Evolutionary conservation across 1,284 basidiomycete genomes (phyloP).

Genomic region (Vanrija humicola): DNA sequence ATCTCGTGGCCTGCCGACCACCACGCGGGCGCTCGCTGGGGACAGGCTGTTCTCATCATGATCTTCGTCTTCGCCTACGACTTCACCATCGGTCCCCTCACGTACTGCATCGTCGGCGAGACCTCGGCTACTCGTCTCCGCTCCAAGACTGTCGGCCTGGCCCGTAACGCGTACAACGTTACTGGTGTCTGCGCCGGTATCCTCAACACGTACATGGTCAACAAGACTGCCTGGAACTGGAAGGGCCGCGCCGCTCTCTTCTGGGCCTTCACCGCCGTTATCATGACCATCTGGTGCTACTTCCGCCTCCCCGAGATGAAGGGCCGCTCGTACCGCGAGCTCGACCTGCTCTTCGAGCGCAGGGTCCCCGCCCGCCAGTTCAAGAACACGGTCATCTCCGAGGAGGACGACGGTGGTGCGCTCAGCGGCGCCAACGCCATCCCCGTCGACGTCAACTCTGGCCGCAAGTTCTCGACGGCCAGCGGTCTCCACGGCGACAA

Average conservation of each 20-base stretch:
- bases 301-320: conserved; percentile 33
- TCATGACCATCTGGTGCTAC: conserved; percentile 15
- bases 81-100: conserved; percentile 25
- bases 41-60: conserved; percentile 20
- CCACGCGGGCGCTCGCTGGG: conserved; percentile 9
- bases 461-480: too few relatives aligned
- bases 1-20: conserved; percentile 11
- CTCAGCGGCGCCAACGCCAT: too few relatives aligned
- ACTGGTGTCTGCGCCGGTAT: conserved; percentile 9
- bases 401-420: conserved; percentile 18
- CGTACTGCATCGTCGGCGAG: conserved; percentile 48
- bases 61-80: conserved; percentile 26
- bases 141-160: conserved; percentile 52
- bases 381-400: conserved; percentile 34
- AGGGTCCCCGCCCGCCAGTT: conserved; percentile 44
- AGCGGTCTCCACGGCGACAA: too few relatives aligned
- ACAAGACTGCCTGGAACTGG: conserved; percentile 20
- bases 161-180: conserved; percentile 50
- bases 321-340: conserved; percentile 46
- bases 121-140: conserved; percentile 48
- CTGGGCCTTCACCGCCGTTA: conserved; percentile 40
- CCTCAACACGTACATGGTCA: conserved; percentile 20
- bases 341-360: conserved; percentile 49
- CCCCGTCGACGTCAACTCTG: too few relatives aligned
- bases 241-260: conserved; percentile 42